Base-by-base conservation (phyloP, 2,329 filamentous ascomycete species). In the Oidium heveae region DNA sequence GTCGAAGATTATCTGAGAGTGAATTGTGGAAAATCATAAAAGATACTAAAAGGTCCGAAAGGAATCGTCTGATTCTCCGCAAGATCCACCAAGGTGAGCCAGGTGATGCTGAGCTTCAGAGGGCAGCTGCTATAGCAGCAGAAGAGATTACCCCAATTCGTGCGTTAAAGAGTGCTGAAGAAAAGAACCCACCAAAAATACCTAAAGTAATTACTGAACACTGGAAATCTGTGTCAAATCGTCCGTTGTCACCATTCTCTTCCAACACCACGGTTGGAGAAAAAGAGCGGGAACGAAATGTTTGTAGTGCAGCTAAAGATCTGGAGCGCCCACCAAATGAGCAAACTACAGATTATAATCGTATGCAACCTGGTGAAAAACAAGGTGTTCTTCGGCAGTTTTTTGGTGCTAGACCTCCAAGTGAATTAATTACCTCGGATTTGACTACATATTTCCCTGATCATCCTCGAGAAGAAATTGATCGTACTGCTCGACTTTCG, bases 371-470 rank as follows among this genome's bases (percentile, higher is more conserved):
- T 15, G 60, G 63, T 16, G 53, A 58, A 37, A 78, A 77, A 64
- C 77, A 77, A 63, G 70, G 68, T 33, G 72, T 79, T 32, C 71
- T 88, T 49, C 80, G 84, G 59, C 82, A 84, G 59, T 96, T 96
- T 68, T 91, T 93, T 62, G 89, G 89, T 36, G 80, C 91, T 59
- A 76, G 91, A 61, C 91, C 91, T 18, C 91, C 91, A 1, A 96
- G 89, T 69, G 91, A 98, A 70, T 77, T 98, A 65, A 98, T 98
- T 64, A 89, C 89, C 28, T 94, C 91, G 22, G 91, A 98, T 65
- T 72, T 98, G 57, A 91, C 86, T 1, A 94, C 88, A 0, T 98
- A 96, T 71, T 98, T 98, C 73, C 91, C 91, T 0, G 87, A 94
- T 63, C 89, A 96, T 63, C 80, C 88, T 52, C 81, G 86, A 55